Conservation (phyloP, 805 yeast genomes). For the Lipomyces anomalus region DNA sequence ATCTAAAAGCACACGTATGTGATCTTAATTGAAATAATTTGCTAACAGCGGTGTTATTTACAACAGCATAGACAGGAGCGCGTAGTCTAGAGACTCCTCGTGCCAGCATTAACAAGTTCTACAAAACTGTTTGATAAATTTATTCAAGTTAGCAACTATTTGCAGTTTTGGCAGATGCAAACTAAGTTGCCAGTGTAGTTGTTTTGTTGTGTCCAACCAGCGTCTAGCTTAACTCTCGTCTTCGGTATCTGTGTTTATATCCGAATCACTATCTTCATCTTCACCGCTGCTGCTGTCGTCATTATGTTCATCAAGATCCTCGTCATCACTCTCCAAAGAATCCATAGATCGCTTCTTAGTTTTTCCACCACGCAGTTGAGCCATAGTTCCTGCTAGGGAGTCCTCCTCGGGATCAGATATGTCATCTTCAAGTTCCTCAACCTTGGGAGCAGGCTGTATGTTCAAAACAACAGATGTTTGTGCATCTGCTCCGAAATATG, state of each 20-base stretch:
- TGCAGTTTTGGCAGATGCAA: too few relatives aligned
- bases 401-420: conserved; percentile 61
- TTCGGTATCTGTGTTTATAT: conserved; percentile 28
- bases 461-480: conserved; percentile 64
- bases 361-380: conserved; percentile 58
- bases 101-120: too few relatives aligned
- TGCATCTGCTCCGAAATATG: conserved; percentile 77
- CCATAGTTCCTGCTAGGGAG: conserved; percentile 68
- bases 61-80: too few relatives aligned
- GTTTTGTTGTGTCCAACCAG: too few relatives aligned
- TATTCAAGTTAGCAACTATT: too few relatives aligned
- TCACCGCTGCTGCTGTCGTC: conserved; percentile 29
- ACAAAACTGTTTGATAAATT: too few relatives aligned
- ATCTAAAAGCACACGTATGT: too few relatives aligned
- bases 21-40: too few relatives aligned
- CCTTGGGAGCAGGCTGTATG: conserved; percentile 53
- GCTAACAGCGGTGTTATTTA: too few relatives aligned
- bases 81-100: too few relatives aligned
- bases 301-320: conserved; percentile 38
- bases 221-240: conserved; percentile 23
- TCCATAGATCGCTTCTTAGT: conserved; percentile 34
- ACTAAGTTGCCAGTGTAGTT: too few relatives aligned
- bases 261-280: conserved; percentile 25
- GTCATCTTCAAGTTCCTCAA: conserved; percentile 18
- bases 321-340: conserved; percentile 24